Percentiles rank a stretch among this genome's conserved stretches.
These are phyloP conservation scores for Fonsecaea pedrosoi DNA, from an alignment of 2,329 filamentous ascomycete species.

Conservation along the genomic window DNA sequence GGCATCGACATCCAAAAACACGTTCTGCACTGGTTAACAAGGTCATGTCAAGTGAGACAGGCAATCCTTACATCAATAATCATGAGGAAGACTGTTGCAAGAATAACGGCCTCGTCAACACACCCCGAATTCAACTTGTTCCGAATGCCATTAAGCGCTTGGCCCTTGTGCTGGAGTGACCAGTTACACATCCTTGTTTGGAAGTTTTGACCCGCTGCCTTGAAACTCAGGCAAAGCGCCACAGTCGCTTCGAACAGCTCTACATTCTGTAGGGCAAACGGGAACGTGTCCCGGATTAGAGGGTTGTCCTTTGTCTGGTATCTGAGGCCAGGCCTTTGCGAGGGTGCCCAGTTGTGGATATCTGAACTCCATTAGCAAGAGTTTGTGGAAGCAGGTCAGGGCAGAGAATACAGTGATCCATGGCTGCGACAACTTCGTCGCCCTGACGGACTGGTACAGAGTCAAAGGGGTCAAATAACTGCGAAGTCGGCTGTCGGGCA, in stretches of 20 bases:
- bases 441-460: conserved; percentile 23
- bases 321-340: conserved; percentile 29
- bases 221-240: conserved; percentile 31
- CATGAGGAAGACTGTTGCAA: conserved; percentile 34
- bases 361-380: conserved; percentile 21
- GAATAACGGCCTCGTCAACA: conserved; percentile 31
- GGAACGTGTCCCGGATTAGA: conserved; percentile 31
- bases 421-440: conserved; percentile 28
- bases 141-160: conserved; percentile 26
- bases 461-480: conserved; percentile 31
- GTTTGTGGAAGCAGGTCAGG: background rate
- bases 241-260: conserved; percentile 33
- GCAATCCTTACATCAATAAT: conserved; percentile 31
- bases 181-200: conserved; percentile 20
- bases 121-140: conserved; percentile 24
- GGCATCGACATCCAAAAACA: conserved; percentile 30
- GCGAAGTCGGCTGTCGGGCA: conserved; percentile 19
- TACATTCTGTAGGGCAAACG: conserved; percentile 28
- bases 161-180: conserved; percentile 30
- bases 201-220: conserved; percentile 27
- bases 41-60: background rate
- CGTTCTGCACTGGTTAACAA: conserved; percentile 23
- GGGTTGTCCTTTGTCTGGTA: conserved; percentile 33
- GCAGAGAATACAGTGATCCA: conserved; percentile 29
- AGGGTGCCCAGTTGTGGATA: conserved; percentile 31